A percentile compares a stretch with the other conserved stretches of the same genome.
Evolutionary conservation across 2,329 filamentous ascomycete genomes (phyloP).

Genomic region (Penicillium sp.): DNA sequence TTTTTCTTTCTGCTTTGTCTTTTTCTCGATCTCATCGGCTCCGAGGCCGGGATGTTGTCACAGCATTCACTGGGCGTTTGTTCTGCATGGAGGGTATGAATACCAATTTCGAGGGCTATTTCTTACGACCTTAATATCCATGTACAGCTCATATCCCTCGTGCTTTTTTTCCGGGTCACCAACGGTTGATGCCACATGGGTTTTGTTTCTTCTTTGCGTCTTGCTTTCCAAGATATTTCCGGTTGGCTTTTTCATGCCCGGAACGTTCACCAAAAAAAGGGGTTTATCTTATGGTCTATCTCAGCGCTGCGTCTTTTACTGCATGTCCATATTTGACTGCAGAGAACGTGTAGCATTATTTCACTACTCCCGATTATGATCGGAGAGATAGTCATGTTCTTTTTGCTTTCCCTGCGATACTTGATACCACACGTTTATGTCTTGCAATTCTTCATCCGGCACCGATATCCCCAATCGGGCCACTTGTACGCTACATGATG

Average conservation of each 20-base stretch:
- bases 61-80: slow-evolving; percentile 32
- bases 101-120: slow-evolving; percentile 13
- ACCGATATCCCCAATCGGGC: slow-evolving; percentile 1
- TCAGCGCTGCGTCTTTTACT: slow-evolving; percentile 16
- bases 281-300: slow-evolving; percentile 11
- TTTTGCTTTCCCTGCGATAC: slow-evolving; percentile 21
- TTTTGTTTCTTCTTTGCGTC: slow-evolving; percentile 4
- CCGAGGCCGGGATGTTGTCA: slow-evolving; percentile 12
- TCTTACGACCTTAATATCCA: slow-evolving; percentile 28
- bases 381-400: slow-evolving; percentile 4
- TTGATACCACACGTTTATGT: slow-evolving; percentile 28
- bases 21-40: slow-evolving; percentile 13
- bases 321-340: slow-evolving; percentile 8
- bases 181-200: slow-evolving; percentile 20
- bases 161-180: slow-evolving; percentile 11
- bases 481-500: slow-evolving; percentile 21
- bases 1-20: slow-evolving; percentile 17
- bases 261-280: slow-evolving; percentile 17
- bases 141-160: slow-evolving; percentile 30
- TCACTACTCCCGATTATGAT: slow-evolving; percentile 5
- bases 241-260: neutral
- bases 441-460: slow-evolving; percentile 1
- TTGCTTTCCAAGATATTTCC: slow-evolving; percentile 5
- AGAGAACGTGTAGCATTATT: slow-evolving; percentile 17
- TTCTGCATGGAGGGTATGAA: slow-evolving; percentile 22